These are phyloP conservation scores for Zelonia costaricensis DNA, from an alignment of 208 protist genomes.

Conservation along the genomic window DNA sequence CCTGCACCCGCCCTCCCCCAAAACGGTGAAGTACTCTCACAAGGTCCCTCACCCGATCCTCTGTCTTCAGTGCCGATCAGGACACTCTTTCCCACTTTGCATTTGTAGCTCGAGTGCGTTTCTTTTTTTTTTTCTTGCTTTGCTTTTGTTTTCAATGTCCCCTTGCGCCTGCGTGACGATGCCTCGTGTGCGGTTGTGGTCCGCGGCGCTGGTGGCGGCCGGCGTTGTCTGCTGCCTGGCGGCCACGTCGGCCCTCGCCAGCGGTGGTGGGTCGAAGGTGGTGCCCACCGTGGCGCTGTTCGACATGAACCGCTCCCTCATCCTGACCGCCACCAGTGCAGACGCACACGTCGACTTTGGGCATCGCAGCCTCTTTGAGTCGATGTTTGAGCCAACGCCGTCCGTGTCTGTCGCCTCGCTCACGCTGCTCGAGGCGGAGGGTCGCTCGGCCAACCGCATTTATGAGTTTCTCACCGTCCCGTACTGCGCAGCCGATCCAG, in stretches of 20 bases:
- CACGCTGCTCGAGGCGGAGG: slow-evolving; percentile 5
- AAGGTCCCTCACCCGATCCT: no score
- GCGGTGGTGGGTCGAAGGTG: not conserved
- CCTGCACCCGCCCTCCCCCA: no score
- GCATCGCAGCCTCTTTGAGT: slow-evolving; percentile 21
- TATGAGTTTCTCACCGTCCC: slow-evolving; percentile 21
- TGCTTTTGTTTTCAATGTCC: no score
- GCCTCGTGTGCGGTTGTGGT: no score
- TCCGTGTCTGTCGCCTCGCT: slow-evolving; percentile 14
- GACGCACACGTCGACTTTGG: slow-evolving; percentile 5
- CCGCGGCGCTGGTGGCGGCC: not conserved
- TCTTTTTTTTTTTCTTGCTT: no score
- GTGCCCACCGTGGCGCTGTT: slow-evolving; percentile 14
- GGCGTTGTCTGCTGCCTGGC: not conserved
- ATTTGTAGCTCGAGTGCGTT: no score
- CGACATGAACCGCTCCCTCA: slow-evolving; percentile 25
- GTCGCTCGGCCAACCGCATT: not conserved
- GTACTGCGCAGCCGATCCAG: slow-evolving; percentile 12
- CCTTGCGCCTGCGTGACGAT: no score
- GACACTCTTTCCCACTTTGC: no score
- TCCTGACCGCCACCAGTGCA: slow-evolving; percentile 12
- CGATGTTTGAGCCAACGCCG: slow-evolving; percentile 5
- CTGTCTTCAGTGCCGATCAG: no score
- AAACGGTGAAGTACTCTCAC: no score
- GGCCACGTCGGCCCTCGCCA: not conserved